phyloP scores from a whole-genome alignment of 1,284 basidiomycete genomes.

The Ustilago trichophora region DNA sequence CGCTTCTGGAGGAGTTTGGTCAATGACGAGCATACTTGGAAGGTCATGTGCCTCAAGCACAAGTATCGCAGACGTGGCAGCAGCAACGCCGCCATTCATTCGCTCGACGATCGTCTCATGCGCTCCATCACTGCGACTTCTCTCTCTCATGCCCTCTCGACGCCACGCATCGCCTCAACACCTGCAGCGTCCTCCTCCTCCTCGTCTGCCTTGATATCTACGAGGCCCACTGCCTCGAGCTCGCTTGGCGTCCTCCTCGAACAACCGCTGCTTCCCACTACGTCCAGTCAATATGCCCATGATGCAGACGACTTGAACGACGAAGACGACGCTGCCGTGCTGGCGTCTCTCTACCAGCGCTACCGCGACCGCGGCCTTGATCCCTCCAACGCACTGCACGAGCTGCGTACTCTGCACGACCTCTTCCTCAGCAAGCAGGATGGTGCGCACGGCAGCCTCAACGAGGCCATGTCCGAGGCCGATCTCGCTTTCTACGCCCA shows the following conservation, averaged over 20 bases:
- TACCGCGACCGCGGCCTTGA: constrained; percentile 55
- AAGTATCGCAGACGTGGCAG: constrained; percentile 42
- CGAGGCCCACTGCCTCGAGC: not conserved
- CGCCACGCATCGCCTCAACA: constrained; percentile 6
- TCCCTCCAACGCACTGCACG: constrained; percentile 53
- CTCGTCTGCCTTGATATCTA: not conserved
- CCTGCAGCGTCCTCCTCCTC: not conserved
- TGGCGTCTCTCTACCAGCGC: constrained; percentile 50
- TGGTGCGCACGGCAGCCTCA: constrained; percentile 22
- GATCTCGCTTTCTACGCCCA: constrained; percentile 53
- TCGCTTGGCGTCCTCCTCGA: constrained; percentile 27
- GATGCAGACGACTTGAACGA: constrained; percentile 16
- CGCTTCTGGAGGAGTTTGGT: constrained; percentile 79
- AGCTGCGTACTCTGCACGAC: constrained; percentile 55
- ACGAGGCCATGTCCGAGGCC: constrained; percentile 45
- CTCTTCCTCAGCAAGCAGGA: constrained; percentile 58
- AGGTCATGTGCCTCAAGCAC: constrained; percentile 74
- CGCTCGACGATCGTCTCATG: constrained; percentile 37
- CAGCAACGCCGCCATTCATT: constrained; percentile 23
- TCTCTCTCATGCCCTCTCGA: constrained; percentile 1
- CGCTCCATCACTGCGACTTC: constrained; percentile 18
- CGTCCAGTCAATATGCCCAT: constrained; percentile 10
- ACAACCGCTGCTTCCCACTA: constrained; percentile 1
- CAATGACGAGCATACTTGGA: constrained; percentile 87
- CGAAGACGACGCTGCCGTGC: constrained; percentile 42